Evolutionary conservation across 805 yeast species (phyloP).

Genomic region (Schwanniomyces polymorphus): DNA sequence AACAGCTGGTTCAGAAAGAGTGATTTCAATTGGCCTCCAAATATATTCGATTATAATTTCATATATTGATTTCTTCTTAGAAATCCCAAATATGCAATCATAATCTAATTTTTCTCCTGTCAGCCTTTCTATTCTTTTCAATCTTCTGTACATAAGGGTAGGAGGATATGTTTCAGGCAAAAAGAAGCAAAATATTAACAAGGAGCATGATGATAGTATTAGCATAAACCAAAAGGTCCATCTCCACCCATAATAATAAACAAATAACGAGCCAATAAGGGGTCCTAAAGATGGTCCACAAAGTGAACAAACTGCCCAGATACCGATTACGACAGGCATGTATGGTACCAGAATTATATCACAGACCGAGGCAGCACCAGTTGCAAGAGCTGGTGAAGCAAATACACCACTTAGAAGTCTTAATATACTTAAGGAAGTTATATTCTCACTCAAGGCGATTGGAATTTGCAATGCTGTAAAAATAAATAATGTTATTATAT

Average conservation of each 20-base stretch:
- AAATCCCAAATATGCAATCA: background rate
- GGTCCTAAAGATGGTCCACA: conserved; percentile 61
- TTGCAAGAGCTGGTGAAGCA: conserved; percentile 56
- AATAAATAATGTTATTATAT: conserved; percentile 40
- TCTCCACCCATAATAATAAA: conserved; percentile 34
- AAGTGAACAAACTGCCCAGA: conserved; percentile 56
- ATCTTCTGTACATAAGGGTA: conserved; percentile 44
- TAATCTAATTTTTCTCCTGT: conserved; percentile 35
- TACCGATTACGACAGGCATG: conserved; percentile 47
- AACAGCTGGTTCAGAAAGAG: conserved; percentile 51
- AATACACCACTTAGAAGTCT: conserved; percentile 56
- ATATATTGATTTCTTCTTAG: conserved; percentile 1
- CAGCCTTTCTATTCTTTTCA: conserved; percentile 38
- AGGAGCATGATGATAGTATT: conserved; percentile 27
- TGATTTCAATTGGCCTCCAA: conserved; percentile 47
- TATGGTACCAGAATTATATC: conserved; percentile 46
- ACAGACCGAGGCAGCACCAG: conserved; percentile 59
- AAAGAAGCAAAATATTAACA: conserved; percentile 31
- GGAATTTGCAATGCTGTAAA: conserved; percentile 52
- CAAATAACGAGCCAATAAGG: conserved; percentile 51
- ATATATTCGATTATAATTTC: conserved; percentile 25
- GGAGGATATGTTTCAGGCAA: conserved; percentile 47
- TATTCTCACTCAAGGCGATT: conserved; percentile 46
- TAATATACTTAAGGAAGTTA: conserved; percentile 50
- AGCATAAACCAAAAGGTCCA: conserved; percentile 55